A percentile compares a stretch with the other conserved stretches of the same genome.
These are phyloP conservation scores for Ogataea pignaliae DNA, from an alignment of 805 yeast genomes.

Conservation along the genomic window DNA sequence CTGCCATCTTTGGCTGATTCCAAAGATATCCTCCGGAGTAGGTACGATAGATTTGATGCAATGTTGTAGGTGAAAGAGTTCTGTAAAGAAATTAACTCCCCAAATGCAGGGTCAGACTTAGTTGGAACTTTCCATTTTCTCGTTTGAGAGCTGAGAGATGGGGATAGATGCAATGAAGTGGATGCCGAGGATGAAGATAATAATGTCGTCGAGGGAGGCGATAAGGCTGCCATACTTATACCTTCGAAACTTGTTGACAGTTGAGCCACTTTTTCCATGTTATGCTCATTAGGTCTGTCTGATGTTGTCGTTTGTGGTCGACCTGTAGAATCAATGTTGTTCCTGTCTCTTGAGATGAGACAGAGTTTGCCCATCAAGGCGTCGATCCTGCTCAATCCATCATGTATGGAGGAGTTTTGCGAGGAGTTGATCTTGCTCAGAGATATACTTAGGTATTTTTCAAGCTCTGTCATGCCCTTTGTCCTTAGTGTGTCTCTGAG, in stretches of 20 bases:
- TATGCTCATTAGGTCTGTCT: no score
- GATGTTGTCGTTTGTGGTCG: no score
- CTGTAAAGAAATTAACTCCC: conserved; percentile 43
- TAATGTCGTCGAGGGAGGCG: no score
- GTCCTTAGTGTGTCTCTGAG: background rate
- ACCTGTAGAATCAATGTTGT: no score
- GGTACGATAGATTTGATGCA: conserved; percentile 31
- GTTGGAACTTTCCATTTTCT: conserved; percentile 28
- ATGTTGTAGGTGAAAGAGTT: conserved; percentile 51
- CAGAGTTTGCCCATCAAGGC: conserved; percentile 19
- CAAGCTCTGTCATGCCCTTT: conserved; percentile 8
- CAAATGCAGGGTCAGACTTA: conserved; percentile 25
- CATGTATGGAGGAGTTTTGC: conserved; percentile 14
- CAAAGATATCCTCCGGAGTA: conserved; percentile 16
- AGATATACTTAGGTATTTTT: conserved; percentile 16
- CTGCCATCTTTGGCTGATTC: conserved; percentile 2
- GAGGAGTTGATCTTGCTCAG: conserved; percentile 11
- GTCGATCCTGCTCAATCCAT: conserved; percentile 21
- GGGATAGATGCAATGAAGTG: background rate
- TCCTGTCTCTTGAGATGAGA: conserved; percentile 3
- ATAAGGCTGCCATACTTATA: no score
- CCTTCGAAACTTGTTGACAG: no score
- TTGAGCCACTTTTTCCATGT: no score
- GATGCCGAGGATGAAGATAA: conserved; percentile 1
- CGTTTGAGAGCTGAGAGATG: background rate